A percentile compares a stretch with the other conserved stretches of the same genome.
These are phyloP conservation scores for Cyclostephanos invisitatus DNA, from an alignment of 108 stramenopile species.

Conservation along the genomic window DNA sequence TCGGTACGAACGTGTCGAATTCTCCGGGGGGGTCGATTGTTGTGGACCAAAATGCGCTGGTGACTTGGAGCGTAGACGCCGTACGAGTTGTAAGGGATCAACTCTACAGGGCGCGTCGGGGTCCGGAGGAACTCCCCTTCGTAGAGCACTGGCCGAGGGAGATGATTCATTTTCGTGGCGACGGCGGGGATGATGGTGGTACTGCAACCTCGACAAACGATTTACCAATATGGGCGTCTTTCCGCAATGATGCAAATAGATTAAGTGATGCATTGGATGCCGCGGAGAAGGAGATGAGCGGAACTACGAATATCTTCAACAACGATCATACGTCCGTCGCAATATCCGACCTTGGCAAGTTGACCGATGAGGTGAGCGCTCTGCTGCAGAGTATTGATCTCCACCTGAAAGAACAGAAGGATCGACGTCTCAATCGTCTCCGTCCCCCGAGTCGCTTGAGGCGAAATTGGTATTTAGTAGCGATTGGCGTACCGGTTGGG, in stretches of 20 bases:
- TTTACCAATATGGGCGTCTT: conserved; percentile 43
- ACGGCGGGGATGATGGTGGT: conserved; percentile 14
- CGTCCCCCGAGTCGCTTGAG: conserved; percentile 60
- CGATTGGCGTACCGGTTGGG: conserved; percentile 52
- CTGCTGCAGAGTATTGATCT: conserved; percentile 73
- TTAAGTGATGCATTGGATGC: conserved; percentile 11
- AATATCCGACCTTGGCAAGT: conserved; percentile 66
- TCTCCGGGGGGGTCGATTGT: conserved; percentile 63
- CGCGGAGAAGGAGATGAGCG: conserved; percentile 2
- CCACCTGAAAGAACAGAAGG: conserved; percentile 66
- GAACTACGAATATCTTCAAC: neutral
- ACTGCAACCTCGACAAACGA: conserved; percentile 10
- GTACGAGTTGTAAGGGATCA: conserved; percentile 71
- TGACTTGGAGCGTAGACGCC: conserved; percentile 86
- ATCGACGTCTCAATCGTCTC: conserved; percentile 65
- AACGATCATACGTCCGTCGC: conserved; percentile 17
- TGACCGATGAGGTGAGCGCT: conserved; percentile 71
- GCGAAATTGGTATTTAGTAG: conserved; percentile 80
- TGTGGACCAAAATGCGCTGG: conserved; percentile 67
- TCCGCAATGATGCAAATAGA: neutral
- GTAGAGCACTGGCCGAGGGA: conserved; percentile 64
- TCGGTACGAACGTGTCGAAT: conserved; percentile 46
- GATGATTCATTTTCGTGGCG: conserved; percentile 36
- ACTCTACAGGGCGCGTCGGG: conserved; percentile 66
- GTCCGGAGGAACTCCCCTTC: conserved; percentile 57